These are phyloP conservation scores for Phytophthora pini DNA, from an alignment of 352 stramenopile species.

Conservation along the genomic window DNA sequence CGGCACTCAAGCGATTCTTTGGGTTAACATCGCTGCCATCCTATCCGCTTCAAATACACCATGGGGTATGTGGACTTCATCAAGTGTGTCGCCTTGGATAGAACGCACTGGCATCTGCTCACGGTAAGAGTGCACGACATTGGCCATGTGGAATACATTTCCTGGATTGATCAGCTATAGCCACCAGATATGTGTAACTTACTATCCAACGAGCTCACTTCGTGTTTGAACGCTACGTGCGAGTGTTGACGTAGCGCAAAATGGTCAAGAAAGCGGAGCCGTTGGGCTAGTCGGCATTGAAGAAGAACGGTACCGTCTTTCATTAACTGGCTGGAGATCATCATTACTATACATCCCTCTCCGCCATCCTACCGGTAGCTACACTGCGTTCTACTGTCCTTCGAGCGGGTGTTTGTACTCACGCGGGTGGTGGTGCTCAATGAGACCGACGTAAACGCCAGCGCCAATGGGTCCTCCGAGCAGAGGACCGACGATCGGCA, in stretches of 20 bases:
- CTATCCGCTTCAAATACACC: neutral
- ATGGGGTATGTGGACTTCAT: too few relatives aligned
- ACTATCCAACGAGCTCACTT: neutral
- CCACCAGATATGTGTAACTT: neutral
- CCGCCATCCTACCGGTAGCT: slow-evolving; percentile 13
- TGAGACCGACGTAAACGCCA: slow-evolving; percentile 45
- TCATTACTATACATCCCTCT: slow-evolving; percentile 36
- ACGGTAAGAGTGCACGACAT: slow-evolving; percentile 28
- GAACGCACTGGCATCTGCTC: slow-evolving; percentile 21
- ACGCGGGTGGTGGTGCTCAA: slow-evolving; percentile 61
- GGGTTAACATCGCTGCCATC: neutral
- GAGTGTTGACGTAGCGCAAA: neutral
- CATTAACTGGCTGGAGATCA: slow-evolving; percentile 22
- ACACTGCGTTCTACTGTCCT: slow-evolving; percentile 22
- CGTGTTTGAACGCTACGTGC: neutral
- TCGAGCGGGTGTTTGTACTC: slow-evolving; percentile 49
- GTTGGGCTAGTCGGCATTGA: slow-evolving; percentile 24
- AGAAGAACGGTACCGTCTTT: slow-evolving; percentile 16
- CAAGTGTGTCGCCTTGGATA: slow-evolving; percentile 18
- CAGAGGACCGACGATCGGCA: slow-evolving; percentile 59
- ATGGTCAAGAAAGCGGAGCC: slow-evolving; percentile 7
- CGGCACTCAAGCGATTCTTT: neutral
- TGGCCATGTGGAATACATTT: slow-evolving; percentile 3
- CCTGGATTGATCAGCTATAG: neutral
- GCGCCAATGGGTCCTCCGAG: slow-evolving; percentile 51